Conservation (phyloP, 352 stramenopile genomes). For the Pythium utonaiense region DNA sequence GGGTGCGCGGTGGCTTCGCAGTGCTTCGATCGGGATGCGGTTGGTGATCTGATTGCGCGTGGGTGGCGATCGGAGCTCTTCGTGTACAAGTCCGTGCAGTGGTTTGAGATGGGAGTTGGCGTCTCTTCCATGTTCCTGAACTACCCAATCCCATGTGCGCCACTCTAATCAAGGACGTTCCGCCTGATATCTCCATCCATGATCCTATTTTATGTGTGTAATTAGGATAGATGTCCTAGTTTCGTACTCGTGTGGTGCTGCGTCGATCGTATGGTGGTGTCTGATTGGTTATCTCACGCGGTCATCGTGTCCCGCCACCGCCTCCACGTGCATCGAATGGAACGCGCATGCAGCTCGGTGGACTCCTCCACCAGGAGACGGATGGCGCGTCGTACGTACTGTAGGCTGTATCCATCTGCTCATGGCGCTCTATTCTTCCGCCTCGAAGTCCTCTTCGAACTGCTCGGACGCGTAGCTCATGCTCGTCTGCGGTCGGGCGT, state of each 20-base stretch:
- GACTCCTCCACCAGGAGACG: too few relatives aligned
- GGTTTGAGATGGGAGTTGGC: background rate
- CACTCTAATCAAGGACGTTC: background rate
- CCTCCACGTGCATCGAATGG: background rate
- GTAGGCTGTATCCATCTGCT: background rate
- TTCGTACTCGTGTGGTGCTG: background rate
- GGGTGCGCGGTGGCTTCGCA: background rate
- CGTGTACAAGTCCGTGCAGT: background rate
- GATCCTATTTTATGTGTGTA: background rate
- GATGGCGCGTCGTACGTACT: too few relatives aligned
- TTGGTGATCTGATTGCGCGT: background rate
- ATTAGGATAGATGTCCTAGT: slow-evolving; percentile 4
- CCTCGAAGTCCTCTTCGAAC: slow-evolving; percentile 57
- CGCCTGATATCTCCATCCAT: background rate
- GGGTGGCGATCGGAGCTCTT: background rate
- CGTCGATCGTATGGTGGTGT: background rate
- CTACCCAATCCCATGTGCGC: background rate
- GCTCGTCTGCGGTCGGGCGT: slow-evolving; percentile 39
- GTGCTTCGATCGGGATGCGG: background rate
- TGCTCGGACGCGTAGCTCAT: slow-evolving; percentile 60
- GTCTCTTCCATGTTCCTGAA: slow-evolving; percentile 1
- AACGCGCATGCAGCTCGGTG: background rate
- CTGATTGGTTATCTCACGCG: slow-evolving; percentile 1
- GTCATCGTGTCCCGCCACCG: too few relatives aligned
- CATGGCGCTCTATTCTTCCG: slow-evolving; percentile 10